Evolutionary conservation across 257 asterid species (phyloP), one percentile per base, ranked within the genome.

Genomic region (Solanum virginianum): DNA sequence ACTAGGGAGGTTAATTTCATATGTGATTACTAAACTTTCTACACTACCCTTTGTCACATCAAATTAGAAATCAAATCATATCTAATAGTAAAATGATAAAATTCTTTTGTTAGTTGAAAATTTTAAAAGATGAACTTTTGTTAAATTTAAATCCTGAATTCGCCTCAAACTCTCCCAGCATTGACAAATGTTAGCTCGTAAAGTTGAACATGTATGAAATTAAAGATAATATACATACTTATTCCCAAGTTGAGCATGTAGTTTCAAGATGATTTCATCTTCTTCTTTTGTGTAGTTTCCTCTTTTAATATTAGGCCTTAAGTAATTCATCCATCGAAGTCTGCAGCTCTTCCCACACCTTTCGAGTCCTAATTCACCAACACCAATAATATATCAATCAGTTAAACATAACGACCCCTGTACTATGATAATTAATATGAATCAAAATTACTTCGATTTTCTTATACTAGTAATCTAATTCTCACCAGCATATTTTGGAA

Each of bases 271-370:
- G 39, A 71, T 36, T 32, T 84, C 82, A 29, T 84, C 86, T 56
- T 84, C 86, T 84, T 84, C 86, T 69, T 84, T 71, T 7, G 82
- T 71, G 20, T 69, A 84, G 10, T 84, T 84, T 1, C 86, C 86
- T 69, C 86, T 84, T 72, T 84, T 84, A 22, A 84, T 20, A 55
- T 84, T 71, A 10, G 86, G 86, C 13, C 82, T 84, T 14, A 83
- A 51, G 69, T 83, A 74, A 85, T 85, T 85, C 87, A 85, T 75
- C 87, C 87, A 85, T 77, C 87, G 6, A 53, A 85, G 65, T 85
- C 81, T 63, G 10, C 84, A 85, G 49, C 87, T 85, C 84, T 85
- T 85, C 20, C 87, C 87, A 51, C 87, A 85, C 57, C 87, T 85
- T 6, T 80, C 84, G 51, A 85, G 41, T 7, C 87, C 87, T 85